Conservation (phyloP, 2,329 filamentous ascomycete species). For the Fusarium annulatum region DNA sequence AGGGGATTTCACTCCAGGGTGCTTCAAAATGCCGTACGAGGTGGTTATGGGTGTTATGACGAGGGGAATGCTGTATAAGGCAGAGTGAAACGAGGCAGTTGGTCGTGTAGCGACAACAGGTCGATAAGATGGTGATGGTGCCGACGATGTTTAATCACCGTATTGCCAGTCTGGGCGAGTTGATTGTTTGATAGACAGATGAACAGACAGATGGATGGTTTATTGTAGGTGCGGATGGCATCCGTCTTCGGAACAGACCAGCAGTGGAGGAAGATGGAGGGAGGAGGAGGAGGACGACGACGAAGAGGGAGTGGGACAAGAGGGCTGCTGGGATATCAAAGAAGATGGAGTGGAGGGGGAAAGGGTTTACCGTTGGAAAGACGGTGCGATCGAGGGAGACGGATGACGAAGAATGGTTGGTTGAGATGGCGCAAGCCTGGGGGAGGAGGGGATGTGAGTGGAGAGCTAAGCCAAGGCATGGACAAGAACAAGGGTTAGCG, state of each 20-base stretch:
- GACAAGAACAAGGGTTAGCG: constrained; percentile 34
- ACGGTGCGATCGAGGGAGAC: constrained; percentile 46
- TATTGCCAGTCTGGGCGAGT: constrained; percentile 21
- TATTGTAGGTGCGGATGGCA: constrained; percentile 35
- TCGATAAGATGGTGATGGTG: constrained; percentile 15
- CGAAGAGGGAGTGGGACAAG: constrained; percentile 42
- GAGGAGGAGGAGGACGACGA: constrained; percentile 14
- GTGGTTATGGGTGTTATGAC: constrained; percentile 15
- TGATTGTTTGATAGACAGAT: constrained; percentile 33
- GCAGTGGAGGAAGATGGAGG: constrained; percentile 5
- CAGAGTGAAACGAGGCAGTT: constrained; percentile 17
- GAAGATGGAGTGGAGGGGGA: constrained; percentile 36
- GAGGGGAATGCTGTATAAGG: neutral
- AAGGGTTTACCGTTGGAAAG: constrained; percentile 43
- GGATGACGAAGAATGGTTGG: constrained; percentile 52
- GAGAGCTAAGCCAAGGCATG: constrained; percentile 33
- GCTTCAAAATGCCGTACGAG: constrained; percentile 2
- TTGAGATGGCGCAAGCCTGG: constrained; percentile 46
- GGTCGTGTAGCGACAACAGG: constrained; percentile 12
- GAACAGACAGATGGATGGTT: constrained; percentile 23
- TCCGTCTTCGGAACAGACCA: constrained; percentile 24
- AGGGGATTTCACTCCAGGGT: constrained; percentile 2
- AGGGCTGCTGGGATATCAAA: constrained; percentile 40
- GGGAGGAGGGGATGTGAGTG: constrained; percentile 30
- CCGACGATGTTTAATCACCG: constrained; percentile 26